Percentiles rank a stretch among this genome's conserved stretches.
Evolutionary conservation across 148 eudicot species (phyloP).

Genomic region (Nyssa sinensis): DNA sequence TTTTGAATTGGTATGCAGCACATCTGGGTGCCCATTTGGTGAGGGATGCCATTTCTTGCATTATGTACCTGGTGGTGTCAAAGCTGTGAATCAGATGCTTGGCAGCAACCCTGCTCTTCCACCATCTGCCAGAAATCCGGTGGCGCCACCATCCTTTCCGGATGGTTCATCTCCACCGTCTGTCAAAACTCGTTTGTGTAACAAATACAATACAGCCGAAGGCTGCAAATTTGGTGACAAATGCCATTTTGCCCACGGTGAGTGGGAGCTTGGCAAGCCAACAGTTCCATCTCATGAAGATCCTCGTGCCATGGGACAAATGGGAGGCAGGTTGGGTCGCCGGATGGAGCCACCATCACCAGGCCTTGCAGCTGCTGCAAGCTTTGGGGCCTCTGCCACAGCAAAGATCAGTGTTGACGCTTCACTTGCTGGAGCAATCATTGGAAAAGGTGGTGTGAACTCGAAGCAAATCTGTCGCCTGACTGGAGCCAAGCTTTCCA

Average conservation of each 20-base stretch:
- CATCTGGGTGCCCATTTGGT: constrained; percentile 74
- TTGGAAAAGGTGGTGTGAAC: constrained; percentile 69
- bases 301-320: constrained; percentile 37
- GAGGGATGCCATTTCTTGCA: constrained; percentile 81
- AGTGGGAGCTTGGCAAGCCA: constrained; percentile 67
- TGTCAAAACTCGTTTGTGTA: constrained; percentile 59
- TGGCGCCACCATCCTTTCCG: constrained; percentile 28
- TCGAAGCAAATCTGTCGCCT: constrained; percentile 68
- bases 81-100: constrained; percentile 67
- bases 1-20: no score
- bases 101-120: constrained; percentile 35
- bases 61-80: constrained; percentile 66
- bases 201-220: constrained; percentile 50
- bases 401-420: no score
- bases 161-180: constrained; percentile 37
- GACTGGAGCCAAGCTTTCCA: constrained; percentile 64
- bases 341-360: constrained; percentile 40
- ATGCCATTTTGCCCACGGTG: constrained; percentile 77
- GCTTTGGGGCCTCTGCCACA: constrained; percentile 65
- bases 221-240: constrained; percentile 78
- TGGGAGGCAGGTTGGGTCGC: constrained; percentile 34
- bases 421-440: constrained; percentile 67
- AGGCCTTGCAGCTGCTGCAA: constrained; percentile 28
- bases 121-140: constrained; percentile 29
- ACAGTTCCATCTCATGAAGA: constrained; percentile 40